Evolutionary conservation across 257 asterid species (phyloP).

Genomic region (Verbascum thapsus): DNA sequence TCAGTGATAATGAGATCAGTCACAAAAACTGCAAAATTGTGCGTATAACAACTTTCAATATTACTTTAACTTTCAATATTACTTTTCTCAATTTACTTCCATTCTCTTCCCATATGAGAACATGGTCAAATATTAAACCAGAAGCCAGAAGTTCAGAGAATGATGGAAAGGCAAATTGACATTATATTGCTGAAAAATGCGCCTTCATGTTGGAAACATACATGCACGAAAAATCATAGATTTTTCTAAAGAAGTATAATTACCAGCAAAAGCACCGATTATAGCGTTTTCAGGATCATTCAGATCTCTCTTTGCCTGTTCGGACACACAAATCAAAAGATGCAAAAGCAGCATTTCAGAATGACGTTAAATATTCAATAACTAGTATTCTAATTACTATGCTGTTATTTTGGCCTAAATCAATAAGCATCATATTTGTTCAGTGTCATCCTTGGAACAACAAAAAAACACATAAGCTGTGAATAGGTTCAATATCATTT

Average conservation of each 20-base stretch:
- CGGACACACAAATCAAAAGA: slow-evolving; percentile 18
- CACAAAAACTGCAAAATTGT: too few relatives aligned
- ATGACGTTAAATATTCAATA: slow-evolving; percentile 8
- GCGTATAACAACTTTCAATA: too few relatives aligned
- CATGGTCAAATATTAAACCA: not conserved
- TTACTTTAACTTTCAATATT: not conserved
- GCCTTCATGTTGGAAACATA: not conserved
- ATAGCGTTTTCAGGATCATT: slow-evolving; percentile 90
- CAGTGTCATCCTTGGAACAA: slow-evolving; percentile 12
- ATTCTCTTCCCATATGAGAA: too few relatives aligned
- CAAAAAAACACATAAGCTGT: not conserved
- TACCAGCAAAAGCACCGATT: slow-evolving; percentile 96
- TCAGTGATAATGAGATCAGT: too few relatives aligned
- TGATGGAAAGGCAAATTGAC: not conserved
- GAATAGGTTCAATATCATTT: not conserved
- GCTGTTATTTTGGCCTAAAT: not conserved
- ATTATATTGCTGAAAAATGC: slow-evolving; percentile 1
- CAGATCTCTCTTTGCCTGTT: slow-evolving; percentile 91
- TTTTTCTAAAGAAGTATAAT: slow-evolving; percentile 27
- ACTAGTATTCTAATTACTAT: not conserved
- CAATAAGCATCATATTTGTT: slow-evolving; percentile 3
- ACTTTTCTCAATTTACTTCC: too few relatives aligned
- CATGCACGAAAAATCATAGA: slow-evolving; percentile 17
- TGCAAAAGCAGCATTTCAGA: slow-evolving; percentile 21
- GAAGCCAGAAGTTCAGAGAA: not conserved